These are phyloP conservation scores for Phytophthora sp. DNA, from an alignment of 352 stramenopile species.

Conservation along the genomic window DNA sequence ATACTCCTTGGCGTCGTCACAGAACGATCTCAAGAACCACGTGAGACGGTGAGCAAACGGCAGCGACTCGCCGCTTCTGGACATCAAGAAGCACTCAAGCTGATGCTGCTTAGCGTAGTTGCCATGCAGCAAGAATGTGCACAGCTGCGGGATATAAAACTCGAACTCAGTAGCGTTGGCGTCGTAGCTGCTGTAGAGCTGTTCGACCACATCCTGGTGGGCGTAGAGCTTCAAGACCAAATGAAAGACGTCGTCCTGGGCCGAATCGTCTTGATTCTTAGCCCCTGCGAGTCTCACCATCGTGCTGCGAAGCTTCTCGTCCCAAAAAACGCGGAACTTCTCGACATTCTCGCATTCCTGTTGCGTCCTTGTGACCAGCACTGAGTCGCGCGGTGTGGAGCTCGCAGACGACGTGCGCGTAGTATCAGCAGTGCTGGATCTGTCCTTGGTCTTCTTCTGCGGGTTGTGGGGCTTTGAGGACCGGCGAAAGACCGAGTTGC, in stretches of 20 bases:
- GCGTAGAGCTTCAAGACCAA: constrained; percentile 82
- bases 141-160: constrained; percentile 92
- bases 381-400: constrained; percentile 35
- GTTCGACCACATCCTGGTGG: constrained; percentile 79
- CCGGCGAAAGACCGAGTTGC: constrained; percentile 49
- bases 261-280: constrained; percentile 24
- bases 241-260: constrained; percentile 63
- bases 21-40: constrained; percentile 92
- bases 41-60: constrained; percentile 84
- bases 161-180: constrained; percentile 73
- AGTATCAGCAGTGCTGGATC: constrained; percentile 34
- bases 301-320: constrained; percentile 71
- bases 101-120: constrained; percentile 87
- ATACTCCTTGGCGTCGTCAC: constrained; percentile 64
- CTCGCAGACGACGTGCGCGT: constrained; percentile 37
- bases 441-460: constrained; percentile 37
- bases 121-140: constrained; percentile 84
- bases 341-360: constrained; percentile 52
- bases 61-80: constrained; percentile 79
- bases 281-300: constrained; percentile 59
- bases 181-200: constrained; percentile 78
- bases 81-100: constrained; percentile 88
- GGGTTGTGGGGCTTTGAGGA: constrained; percentile 6
- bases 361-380: constrained; percentile 7
- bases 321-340: constrained; percentile 81